Evolutionary conservation across 208 protist genomes (phyloP), one percentile per base, ranked within the genome.

Genomic region (Trypanosoma cruzi): DNA sequence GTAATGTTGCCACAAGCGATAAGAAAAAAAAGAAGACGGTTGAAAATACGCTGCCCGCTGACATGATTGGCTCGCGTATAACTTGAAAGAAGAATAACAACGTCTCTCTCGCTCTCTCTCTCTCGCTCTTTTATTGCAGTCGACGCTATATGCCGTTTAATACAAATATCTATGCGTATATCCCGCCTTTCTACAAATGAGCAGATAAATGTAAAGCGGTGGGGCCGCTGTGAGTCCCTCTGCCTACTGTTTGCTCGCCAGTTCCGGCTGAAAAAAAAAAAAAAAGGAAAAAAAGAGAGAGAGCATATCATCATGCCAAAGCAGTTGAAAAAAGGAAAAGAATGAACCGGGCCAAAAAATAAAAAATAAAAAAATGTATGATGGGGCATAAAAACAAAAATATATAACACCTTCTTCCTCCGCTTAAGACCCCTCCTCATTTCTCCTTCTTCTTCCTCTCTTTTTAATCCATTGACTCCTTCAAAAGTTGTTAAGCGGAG

Each of bases 1-100:
- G 53, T 44, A 95, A 36, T 49, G 71, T 78, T 42, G 77, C 82
- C 36, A 60, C 60, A 16, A 94, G 61, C 26, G 86, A 73, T 48
- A 88, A 37, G n/a, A 85, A 71, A 50, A 87, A 90, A 74, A 96
- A 96, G 28, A 93, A 67, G 42, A 93, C 76, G 44, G 81, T 82
- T 54, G 82, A 68, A 18, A 66, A 64, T 44, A 96, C 63, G 56
- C 85, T 90, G 5, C 67, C 82, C 11, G 31, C 55, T 1, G 75
- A 63, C 86, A 93, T 91, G 31, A 49, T 22, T 56, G 16, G n/a
- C 13, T 26, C 56, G 10, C 26, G 28, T 44, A 13, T 13, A 44
- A 34, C 28, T 34, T 34, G 26, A 20, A 28, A 34, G 8, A 20
- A 31, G n/a, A n/a, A n/a, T n/a, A n/a, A n/a, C n/a, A n/a, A n/a